A percentile compares a stretch with the other conserved stretches of the same genome.
phyloP scores from a whole-genome alignment of 1,284 basidiomycete genomes.

The Peniophora sp. region DNA sequence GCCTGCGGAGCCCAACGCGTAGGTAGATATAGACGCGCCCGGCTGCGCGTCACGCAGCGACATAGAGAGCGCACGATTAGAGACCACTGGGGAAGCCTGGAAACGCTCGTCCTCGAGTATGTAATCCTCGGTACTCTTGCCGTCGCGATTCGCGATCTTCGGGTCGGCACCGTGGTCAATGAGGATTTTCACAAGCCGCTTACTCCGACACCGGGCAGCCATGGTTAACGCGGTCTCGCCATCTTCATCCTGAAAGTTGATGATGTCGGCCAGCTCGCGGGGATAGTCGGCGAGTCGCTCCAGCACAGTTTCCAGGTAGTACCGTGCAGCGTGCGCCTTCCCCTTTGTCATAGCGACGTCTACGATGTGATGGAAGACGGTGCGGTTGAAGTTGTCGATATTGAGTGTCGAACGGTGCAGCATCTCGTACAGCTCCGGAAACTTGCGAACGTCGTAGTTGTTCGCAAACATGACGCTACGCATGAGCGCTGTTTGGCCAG shows the following conservation, averaged over 20 bases:
- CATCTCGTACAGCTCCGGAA: slow-evolving; percentile 95
- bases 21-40: slow-evolving; percentile 23
- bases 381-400: slow-evolving; percentile 97
- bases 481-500: slow-evolving; percentile 97
- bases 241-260: slow-evolving; percentile 99
- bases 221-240: slow-evolving; percentile 97
- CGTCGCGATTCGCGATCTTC: slow-evolving; percentile 91
- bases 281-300: slow-evolving; percentile 90
- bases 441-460: slow-evolving; percentile 99
- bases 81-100: slow-evolving; percentile 78
- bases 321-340: slow-evolving; percentile 95
- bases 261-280: slow-evolving; percentile 93
- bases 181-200: slow-evolving; percentile 93
- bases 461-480: slow-evolving; percentile 99
- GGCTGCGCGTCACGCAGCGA: slow-evolving; percentile 62
- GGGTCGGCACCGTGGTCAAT: slow-evolving; percentile 97
- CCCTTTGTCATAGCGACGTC: slow-evolving; percentile 98
- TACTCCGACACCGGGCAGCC: slow-evolving; percentile 92
- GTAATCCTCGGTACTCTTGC: slow-evolving; percentile 97
- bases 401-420: slow-evolving; percentile 96
- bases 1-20: slow-evolving; percentile 39
- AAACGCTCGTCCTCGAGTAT: slow-evolving; percentile 98
- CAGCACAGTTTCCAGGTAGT: slow-evolving; percentile 98
- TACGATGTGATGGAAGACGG: slow-evolving; percentile 97
- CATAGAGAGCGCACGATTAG: slow-evolving; percentile 56